phyloP scores from a whole-genome alignment of 83 land plant genomes.

The Picea engelmannii region DNA sequence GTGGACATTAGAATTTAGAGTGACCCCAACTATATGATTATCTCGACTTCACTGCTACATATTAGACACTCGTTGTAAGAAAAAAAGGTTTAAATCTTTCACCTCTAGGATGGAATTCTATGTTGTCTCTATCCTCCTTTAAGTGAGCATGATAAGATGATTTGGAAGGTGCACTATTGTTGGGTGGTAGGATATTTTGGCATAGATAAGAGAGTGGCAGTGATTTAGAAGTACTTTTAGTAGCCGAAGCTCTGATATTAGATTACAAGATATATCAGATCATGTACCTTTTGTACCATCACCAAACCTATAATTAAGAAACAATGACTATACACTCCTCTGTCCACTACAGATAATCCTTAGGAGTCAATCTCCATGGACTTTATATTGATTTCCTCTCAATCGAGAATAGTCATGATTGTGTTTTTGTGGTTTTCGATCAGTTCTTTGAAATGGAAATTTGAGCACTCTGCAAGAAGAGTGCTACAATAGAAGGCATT shows the following conservation, averaged over 20 bases:
- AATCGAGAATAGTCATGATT: too few species aligned
- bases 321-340: too few species aligned
- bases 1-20: neutral
- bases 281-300: neutral
- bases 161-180: neutral
- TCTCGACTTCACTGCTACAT: neutral
- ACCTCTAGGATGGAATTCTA: neutral
- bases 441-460: neutral
- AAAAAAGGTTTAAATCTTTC: neutral
- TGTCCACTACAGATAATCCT: too few species aligned
- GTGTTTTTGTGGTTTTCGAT: too few species aligned
- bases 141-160: neutral
- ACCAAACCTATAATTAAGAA: neutral
- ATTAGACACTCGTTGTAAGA: neutral
- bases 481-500: too few species aligned
- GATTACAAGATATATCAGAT: neutral
- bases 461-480: neutral
- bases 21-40: neutral
- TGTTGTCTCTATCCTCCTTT: neutral
- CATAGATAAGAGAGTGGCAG: neutral
- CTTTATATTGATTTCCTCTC: too few species aligned
- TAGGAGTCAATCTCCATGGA: too few species aligned
- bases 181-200: neutral
- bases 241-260: neutral
- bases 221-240: neutral